These are phyloP conservation scores for Hamamelis virginiana DNA, from an alignment of 164 flowering plant genomes.

Conservation along the genomic window DNA sequence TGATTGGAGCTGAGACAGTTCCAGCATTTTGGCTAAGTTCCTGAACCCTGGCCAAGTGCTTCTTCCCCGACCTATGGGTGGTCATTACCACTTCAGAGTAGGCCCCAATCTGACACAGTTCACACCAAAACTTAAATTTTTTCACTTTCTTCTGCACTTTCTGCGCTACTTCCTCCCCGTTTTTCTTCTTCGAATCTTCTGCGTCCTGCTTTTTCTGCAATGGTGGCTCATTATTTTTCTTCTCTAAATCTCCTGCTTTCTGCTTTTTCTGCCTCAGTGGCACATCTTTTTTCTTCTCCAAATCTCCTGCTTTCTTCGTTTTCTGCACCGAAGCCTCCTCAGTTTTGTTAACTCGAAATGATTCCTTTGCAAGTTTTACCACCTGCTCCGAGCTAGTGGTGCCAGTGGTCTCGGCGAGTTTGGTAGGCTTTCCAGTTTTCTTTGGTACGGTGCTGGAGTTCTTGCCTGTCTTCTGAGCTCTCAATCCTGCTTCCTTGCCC, in stretches of 20 bases:
- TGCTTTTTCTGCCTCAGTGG: background rate
- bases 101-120: slow-evolving; percentile 34
- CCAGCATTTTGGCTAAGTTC: slow-evolving; percentile 1
- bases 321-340: slow-evolving; percentile 1
- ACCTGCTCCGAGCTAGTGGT: slow-evolving; percentile 5
- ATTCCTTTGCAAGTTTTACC: slow-evolving; percentile 2
- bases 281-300: slow-evolving; percentile 2
- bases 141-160: background rate
- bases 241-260: slow-evolving; percentile 3
- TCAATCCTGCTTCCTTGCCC: slow-evolving; percentile 31
- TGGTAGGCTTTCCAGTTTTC: slow-evolving; percentile 7
- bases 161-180: background rate
- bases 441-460: slow-evolving; percentile 13
- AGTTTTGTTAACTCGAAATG: background rate
- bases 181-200: background rate
- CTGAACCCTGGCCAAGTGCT: slow-evolving; percentile 21
- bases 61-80: slow-evolving; percentile 35
- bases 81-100: slow-evolving; percentile 21
- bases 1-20: slow-evolving; percentile 4
- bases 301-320: background rate
- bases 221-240: background rate
- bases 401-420: background rate
- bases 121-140: slow-evolving; percentile 40
- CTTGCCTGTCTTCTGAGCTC: slow-evolving; percentile 16
- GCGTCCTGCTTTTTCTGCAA: background rate